Evolutionary conservation across 345 rosid genomes (phyloP), one percentile per base, ranked within the genome.

Genomic region (Hirschfeldia incana): DNA sequence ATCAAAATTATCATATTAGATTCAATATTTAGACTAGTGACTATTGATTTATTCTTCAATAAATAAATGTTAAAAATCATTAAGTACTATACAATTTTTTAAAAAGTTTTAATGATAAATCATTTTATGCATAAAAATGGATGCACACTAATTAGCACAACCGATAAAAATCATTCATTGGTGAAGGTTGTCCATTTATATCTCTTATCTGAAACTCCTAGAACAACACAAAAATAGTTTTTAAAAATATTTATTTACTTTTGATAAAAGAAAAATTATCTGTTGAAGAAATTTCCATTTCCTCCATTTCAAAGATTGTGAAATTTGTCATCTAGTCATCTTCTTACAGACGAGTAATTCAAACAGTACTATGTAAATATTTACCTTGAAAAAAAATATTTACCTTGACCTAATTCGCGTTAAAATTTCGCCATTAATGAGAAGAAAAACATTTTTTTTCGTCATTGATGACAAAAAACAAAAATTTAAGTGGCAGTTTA

Each of bases 401-500:
- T 10, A 60, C 65, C 5, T 30, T 60, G 6, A 27, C 64, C 12
- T 59, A 26, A 8, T 59, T 59, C 4, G 13, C 17, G 17, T 61
- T 11, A 61, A 61, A 13, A 1, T 12, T 46, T 53, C 36, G 36
- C 16, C 12, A 61, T 61, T 6, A 60, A 10, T 28, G n/a, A 59
- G 63, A 28, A 4, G 33, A 11, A 28, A 26, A 26, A 10, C 13
- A 26, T 21, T 21, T 21, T 21, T 21, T 21, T 21, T 21, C 21
- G 21, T 21, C 21, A 21, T 21, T 21, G 21, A 21, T 21, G 21
- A 21, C 21, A 21, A 21, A 21, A 21, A 26, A 10, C 13, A 26
- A 59, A 60, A 17, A 5, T 46, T 46, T 62, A 61, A 29, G 1
- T 2, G 60, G 36, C 70, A 46, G 76, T 70, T 70, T 62, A 53